Conservation (phyloP, 257 asterid genomes). For the Salvia hispanica region DNA sequence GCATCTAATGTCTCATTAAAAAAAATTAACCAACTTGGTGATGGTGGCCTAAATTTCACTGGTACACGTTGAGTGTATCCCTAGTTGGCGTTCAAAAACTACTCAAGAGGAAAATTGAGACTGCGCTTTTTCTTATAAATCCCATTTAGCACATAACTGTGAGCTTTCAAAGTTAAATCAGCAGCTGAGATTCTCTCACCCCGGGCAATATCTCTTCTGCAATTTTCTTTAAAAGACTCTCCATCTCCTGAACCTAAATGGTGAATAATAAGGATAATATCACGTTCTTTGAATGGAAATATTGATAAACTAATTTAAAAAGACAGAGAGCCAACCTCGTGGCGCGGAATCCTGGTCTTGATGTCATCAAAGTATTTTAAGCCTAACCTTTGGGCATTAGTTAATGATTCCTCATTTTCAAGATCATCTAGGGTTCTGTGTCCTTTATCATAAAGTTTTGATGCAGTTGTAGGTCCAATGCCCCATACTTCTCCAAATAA, state of each 20-base stretch:
- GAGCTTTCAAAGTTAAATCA: constrained; percentile 25
- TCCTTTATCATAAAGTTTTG: constrained; percentile 92
- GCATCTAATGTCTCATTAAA: neutral
- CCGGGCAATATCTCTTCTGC: constrained; percentile 84
- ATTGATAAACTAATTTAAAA: constrained; percentile 9
- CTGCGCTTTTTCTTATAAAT: neutral
- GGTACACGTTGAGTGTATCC: constrained; percentile 1
- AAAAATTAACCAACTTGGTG: constrained; percentile 19
- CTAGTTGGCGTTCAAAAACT: constrained; percentile 10
- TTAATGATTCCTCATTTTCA: constrained; percentile 67
- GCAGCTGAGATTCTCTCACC: constrained; percentile 53
- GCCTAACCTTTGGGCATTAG: constrained; percentile 79
- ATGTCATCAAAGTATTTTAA: constrained; percentile 83
- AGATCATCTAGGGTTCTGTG: constrained; percentile 78
- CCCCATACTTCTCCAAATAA: constrained; percentile 99
- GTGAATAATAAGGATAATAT: neutral
- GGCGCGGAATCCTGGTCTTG: constrained; percentile 82
- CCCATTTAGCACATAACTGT: neutral
- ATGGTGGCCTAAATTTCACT: neutral
- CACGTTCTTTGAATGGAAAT: constrained; percentile 7
- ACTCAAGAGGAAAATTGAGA: neutral
- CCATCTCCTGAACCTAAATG: constrained; percentile 83
- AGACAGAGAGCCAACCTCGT: constrained; percentile 55
- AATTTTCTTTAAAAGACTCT: constrained; percentile 61
- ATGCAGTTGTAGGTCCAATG: constrained; percentile 83